These are phyloP conservation scores for Anthracocystis setariae DNA, from an alignment of 1,284 basidiomycete species.

Conservation along the genomic window DNA sequence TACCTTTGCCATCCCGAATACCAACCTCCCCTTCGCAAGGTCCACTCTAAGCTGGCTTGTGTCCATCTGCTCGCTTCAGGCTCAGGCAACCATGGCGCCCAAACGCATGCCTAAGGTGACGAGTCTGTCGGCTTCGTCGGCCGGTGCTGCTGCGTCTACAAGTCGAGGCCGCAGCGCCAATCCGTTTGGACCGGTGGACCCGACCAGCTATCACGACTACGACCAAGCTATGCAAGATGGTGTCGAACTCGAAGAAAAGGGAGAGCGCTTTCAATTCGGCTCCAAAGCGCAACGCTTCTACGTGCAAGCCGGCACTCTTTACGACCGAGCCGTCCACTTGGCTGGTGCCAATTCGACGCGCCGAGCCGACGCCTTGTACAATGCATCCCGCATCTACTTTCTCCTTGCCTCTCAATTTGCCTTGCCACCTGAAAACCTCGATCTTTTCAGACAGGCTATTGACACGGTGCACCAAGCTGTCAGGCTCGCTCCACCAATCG, in stretches of 20 bases:
- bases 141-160: conserved; percentile 3
- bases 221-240: conserved; percentile 56
- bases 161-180: conserved; percentile 17
- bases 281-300: conserved; percentile 53
- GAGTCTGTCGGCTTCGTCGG: conserved; percentile 14
- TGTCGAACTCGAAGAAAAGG: conserved; percentile 55
- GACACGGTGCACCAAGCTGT: conserved; percentile 21
- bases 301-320: conserved; percentile 34
- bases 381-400: conserved; percentile 47
- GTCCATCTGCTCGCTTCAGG: no score
- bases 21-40: no score
- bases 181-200: conserved; percentile 26
- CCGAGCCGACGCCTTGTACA: conserved; percentile 37
- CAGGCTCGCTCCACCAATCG: conserved; percentile 25
- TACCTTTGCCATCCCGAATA: no score
- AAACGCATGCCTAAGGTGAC: conserved; percentile 40
- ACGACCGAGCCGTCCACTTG: conserved; percentile 29
- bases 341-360: conserved; percentile 9
- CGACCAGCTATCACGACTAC: conserved; percentile 38
- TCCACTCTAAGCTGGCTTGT: no score
- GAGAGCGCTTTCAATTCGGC: conserved; percentile 51
- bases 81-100: conserved; percentile 17
- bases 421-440: conserved; percentile 34
- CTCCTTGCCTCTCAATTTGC: conserved; percentile 51
- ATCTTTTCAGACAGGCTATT: conserved; percentile 29